Percentiles rank a stretch among this genome's conserved stretches.
Evolutionary conservation across 2,329 filamentous ascomycete genomes (phyloP).

Genomic region (Cladosporium austrohemisphaericum): DNA sequence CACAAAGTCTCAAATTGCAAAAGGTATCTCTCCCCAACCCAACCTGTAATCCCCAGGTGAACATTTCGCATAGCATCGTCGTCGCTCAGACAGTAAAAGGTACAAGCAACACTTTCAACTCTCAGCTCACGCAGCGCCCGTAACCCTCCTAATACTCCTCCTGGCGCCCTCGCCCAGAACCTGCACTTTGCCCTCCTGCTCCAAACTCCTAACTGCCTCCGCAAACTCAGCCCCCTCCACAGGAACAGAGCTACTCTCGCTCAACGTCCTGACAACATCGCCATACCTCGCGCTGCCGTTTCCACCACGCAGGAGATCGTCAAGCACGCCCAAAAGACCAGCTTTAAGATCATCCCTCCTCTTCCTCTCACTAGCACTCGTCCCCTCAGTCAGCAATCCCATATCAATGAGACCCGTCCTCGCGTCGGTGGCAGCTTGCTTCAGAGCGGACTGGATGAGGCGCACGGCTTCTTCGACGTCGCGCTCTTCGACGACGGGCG

Average conservation of each 20-base stretch:
- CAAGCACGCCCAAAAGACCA: slow-evolving; percentile 68
- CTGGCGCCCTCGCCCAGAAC: slow-evolving; percentile 80
- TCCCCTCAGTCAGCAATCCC: slow-evolving; percentile 92
- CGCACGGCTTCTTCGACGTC: slow-evolving; percentile 91
- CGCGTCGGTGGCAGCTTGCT: slow-evolving; percentile 93
- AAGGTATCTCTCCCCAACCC: no score
- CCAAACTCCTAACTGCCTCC: slow-evolving; percentile 73
- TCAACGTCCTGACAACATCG: slow-evolving; percentile 71
- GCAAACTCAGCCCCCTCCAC: slow-evolving; percentile 78
- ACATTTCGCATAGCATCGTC: no score
- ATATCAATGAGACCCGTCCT: slow-evolving; percentile 93
- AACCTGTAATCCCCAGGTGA: no score
- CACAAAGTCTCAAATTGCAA: no score
- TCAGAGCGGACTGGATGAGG: slow-evolving; percentile 88
- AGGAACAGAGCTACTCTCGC: slow-evolving; percentile 64
- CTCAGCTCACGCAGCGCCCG: slow-evolving; percentile 40
- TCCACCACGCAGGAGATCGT: slow-evolving; percentile 67
- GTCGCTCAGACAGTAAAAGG: no score
- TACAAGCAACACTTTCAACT: background rate
- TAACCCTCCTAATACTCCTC: slow-evolving; percentile 75
- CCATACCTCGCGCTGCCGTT: slow-evolving; percentile 68
- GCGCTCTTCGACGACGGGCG: slow-evolving; percentile 66
- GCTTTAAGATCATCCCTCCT: slow-evolving; percentile 79
- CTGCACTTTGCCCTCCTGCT: slow-evolving; percentile 79
- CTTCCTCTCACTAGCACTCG: slow-evolving; percentile 78